Base-by-base conservation (phyloP, 306 rosid species). In the Clitoria ternatea region DNA sequence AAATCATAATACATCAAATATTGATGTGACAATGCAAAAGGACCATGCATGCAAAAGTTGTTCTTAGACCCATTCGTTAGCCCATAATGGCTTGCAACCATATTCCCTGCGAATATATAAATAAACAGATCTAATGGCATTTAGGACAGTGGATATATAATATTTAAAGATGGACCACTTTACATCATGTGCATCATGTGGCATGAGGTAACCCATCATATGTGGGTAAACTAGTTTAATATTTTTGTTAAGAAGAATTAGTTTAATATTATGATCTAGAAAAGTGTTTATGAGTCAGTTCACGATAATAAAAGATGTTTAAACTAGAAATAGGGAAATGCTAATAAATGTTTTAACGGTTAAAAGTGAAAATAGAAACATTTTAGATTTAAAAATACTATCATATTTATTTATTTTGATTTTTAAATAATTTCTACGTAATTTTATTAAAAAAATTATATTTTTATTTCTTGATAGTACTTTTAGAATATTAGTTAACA, bases 171-270 rank as follows among this genome's bases (percentile, higher is more conserved):
- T 12, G 53, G 75, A 60, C 47, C 72, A 17, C 77, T 70, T 44
- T n/a, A 48, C 15, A 61, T 70, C 70, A 69, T 80, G 80, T 63
- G 74, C 66, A 44, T 74, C 76, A 50, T 67, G 61, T 73, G 67
- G 69, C 69, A 37, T 80, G 70, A 74, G 68, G 45, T 23, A 49
- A 74, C 76, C 67, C 77, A 15, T 47, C 33, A 36, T 77, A 27
- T 0, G 33, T 52, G 67, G 60, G 56, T 62, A 77, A n/a, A 62
- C 35, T 53, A 62, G 57, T 45, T 48, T 68, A 26, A 13, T 59
- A 14, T 49, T 60, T n/a, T n/a, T n/a, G n/a, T n/a, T n/a, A n/a
- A n/a, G n/a, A n/a, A n/a, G n/a, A n/a, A 62, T 44, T 53, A 62
- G 57, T 45, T 48, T 68, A 26, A 13, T 59, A 14, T 49, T 60